phyloP scores from a whole-genome alignment of 2,329 filamentous ascomycete species.

The Calonectria fujianensis region DNA sequence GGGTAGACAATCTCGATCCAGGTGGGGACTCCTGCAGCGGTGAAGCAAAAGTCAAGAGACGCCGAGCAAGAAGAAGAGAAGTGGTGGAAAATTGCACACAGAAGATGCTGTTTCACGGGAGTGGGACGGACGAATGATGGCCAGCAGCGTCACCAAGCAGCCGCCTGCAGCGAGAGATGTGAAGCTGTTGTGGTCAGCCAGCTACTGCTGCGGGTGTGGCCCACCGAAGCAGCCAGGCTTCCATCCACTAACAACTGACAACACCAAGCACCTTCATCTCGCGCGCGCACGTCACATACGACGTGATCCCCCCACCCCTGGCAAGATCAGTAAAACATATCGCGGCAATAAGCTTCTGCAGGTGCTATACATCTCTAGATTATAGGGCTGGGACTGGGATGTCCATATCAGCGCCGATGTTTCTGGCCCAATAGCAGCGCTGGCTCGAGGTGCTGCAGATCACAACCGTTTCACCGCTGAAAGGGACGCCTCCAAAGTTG shows the following conservation, averaged over 20 bases:
- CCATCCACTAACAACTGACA: slow-evolving; percentile 27
- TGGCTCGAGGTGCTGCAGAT: slow-evolving; percentile 8
- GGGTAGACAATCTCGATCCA: slow-evolving; percentile 7
- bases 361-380: not conserved
- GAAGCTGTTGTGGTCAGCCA: slow-evolving; percentile 23
- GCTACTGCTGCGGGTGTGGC: slow-evolving; percentile 12
- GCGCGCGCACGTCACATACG: slow-evolving; percentile 9
- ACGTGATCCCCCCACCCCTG: not conserved
- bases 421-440: slow-evolving; percentile 6
- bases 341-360: not conserved
- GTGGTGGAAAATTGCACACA: slow-evolving; percentile 19
- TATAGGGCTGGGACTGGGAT: not conserved
- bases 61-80: not conserved
- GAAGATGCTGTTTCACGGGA: slow-evolving; percentile 14
- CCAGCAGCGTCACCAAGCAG: slow-evolving; percentile 11
- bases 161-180: slow-evolving; percentile 17
- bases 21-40: slow-evolving; percentile 9
- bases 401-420: not conserved
- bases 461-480: slow-evolving; percentile 32
- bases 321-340: slow-evolving; percentile 14
- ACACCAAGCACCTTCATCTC: not conserved
- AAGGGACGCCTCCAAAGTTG: slow-evolving; percentile 8
- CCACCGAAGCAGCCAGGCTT: slow-evolving; percentile 1
- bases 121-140: slow-evolving; percentile 9
- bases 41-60: not conserved